phyloP scores from a whole-genome alignment of 129 eudicot species.

The Centella asiatica region DNA sequence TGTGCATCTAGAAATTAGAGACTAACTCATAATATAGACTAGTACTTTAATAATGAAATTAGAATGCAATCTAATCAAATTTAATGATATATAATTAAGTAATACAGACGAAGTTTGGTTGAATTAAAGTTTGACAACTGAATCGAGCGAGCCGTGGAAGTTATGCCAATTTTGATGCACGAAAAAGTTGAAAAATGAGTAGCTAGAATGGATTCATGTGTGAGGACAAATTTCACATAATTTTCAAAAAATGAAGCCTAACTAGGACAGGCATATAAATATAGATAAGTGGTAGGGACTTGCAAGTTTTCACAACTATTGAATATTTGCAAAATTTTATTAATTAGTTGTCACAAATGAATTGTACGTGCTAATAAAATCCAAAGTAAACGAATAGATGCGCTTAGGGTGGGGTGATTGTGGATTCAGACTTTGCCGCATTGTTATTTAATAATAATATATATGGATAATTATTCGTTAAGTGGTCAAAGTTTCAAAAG shows the following conservation, averaged over 20 bases:
- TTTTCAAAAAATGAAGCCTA: constrained; percentile 8
- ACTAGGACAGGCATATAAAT: neutral
- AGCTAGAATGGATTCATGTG: neutral
- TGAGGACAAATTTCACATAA: constrained; percentile 5
- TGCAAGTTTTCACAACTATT: neutral
- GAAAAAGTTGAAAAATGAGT: no score
- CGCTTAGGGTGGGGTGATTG: constrained; percentile 3
- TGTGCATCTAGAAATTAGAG: no score
- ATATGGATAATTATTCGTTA: no score
- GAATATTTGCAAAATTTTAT: neutral
- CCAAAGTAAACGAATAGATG: neutral
- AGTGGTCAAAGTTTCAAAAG: neutral
- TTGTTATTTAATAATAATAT: no score
- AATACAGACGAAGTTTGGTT: neutral
- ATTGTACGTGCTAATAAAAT: neutral
- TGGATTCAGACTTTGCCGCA: neutral
- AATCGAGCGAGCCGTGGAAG: constrained; percentile 1
- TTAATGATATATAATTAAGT: no score
- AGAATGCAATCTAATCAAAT: no score
- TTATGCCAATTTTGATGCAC: constrained; percentile 9
- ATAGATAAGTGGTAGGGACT: neutral
- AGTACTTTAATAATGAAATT: no score
- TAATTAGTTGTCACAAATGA: neutral
- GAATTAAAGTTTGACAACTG: neutral
- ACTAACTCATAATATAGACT: no score